Base-by-base conservation (phyloP, 768 basidiomycete genomes). In the Hemileccinum rubropunctum region DNA sequence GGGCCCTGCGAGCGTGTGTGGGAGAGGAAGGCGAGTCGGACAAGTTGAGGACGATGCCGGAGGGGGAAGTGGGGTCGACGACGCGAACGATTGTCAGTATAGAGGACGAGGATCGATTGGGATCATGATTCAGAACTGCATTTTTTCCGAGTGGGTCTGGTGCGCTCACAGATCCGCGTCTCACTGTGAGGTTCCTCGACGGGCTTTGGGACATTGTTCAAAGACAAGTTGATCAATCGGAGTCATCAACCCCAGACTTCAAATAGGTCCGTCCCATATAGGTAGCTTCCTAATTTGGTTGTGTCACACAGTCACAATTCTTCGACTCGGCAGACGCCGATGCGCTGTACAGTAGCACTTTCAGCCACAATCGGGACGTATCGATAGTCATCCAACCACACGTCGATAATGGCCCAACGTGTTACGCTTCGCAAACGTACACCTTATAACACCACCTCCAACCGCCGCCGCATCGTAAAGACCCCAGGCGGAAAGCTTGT, bases 381-480 rank as follows among this genome's bases (percentile, higher is more conserved):
- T 34, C 3, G 11, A 11, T 13, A 6, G n/a, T 18, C 30, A 50
- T 38, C 28, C 45, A 48, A 27, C 36, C 8, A 18, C 26, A 40
- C 50, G 23, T 52, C 52, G 47, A 63, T 43, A 74, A 98, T 98
- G 95, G 93, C 92, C 74, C 95, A 98, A 84, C 93, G 97, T 70
- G 95, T 99, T 66, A 97, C 94, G 65, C 92, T 99, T 78, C 89
- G 97, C 79, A 99, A 97, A 76, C 92, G 97, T 71, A 86, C 87
- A 61, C 84, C 93, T 18, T 97, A 99, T 82, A 98, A 97, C 85
- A 98, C 97, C 74, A 85, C 86, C 64, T 98, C 95, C 51, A 94
- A 88, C 82, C 84, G 92, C 69, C 82, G 95, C 69, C 87, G 94
- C 62, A 82, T 98, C 58, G 84, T 98, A 53, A 98, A 98, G 82